Conservation (phyloP, 331 rosid genomes). For the Pyrus hybrid region DNA sequence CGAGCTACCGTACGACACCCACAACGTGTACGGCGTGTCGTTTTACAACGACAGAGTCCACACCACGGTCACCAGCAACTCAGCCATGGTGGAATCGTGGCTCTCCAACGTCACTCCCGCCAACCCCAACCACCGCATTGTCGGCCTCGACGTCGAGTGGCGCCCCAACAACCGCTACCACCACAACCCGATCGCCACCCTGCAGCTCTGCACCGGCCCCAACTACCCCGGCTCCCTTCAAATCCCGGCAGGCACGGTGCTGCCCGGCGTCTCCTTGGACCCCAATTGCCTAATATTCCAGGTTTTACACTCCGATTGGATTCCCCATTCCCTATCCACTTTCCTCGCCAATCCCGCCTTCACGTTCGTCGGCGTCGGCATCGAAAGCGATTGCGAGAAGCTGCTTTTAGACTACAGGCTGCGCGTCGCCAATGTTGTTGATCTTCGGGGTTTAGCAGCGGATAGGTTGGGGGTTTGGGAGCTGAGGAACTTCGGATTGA, state of each 20-base stretch:
- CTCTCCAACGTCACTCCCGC: conserved; percentile 17
- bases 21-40: conserved; percentile 45
- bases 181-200: conserved; percentile 32
- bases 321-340: conserved; percentile 26
- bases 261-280: neutral
- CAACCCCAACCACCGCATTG: neutral
- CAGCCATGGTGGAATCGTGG: conserved; percentile 46
- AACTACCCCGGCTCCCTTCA: neutral
- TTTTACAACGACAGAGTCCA: conserved; percentile 20
- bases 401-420: conserved; percentile 23
- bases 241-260: neutral
- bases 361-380: conserved; percentile 58
- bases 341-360: conserved; percentile 19
- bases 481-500: conserved; percentile 36
- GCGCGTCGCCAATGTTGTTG: conserved; percentile 20
- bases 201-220: conserved; percentile 43
- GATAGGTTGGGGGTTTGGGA: neutral
- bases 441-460: conserved; percentile 34
- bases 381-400: conserved; percentile 43
- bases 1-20: conserved; percentile 22
- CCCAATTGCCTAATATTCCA: conserved; percentile 57
- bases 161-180: conserved; percentile 41
- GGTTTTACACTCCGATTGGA: conserved; percentile 16
- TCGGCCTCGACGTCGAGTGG: conserved; percentile 80
- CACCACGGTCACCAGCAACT: conserved; percentile 40